Conservation (phyloP, 2,329 filamentous ascomycete species). For the Clonostachys rhizophaga region DNA sequence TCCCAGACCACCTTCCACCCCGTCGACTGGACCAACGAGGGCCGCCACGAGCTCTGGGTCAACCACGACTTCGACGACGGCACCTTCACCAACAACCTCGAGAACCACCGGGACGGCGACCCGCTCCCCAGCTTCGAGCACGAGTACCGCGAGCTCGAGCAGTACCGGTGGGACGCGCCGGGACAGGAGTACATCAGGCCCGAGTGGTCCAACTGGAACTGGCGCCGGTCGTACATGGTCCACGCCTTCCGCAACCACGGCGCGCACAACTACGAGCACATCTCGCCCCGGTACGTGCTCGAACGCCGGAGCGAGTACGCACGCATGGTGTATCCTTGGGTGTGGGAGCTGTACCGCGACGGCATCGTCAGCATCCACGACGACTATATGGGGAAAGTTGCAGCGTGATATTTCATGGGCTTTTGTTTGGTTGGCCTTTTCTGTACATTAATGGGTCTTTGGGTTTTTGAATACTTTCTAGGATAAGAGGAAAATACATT, state of each 20-base stretch:
- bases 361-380: neutral
- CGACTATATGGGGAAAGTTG: too few species aligned
- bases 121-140: constrained; percentile 4
- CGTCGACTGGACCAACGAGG: constrained; percentile 7
- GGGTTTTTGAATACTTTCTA: too few species aligned
- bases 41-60: constrained; percentile 7
- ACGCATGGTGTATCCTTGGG: constrained; percentile 10
- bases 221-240: neutral
- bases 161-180: constrained; percentile 7
- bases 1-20: constrained; percentile 13
- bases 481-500: too few species aligned
- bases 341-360: constrained; percentile 8
- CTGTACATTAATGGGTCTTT: too few species aligned
- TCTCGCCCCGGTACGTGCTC: constrained; percentile 13
- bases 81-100: constrained; percentile 4
- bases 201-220: too few species aligned
- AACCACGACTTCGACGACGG: constrained; percentile 7
- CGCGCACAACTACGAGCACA: constrained; percentile 3
- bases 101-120: neutral
- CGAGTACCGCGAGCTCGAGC: neutral
- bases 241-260: constrained; percentile 13
- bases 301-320: constrained; percentile 14
- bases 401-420: too few species aligned
- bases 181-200: constrained; percentile 3
- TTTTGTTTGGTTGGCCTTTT: too few species aligned